These are phyloP conservation scores for Podila horticola DNA, from an alignment of 192 early-diverging fungal genomes.

Conservation along the genomic window DNA sequence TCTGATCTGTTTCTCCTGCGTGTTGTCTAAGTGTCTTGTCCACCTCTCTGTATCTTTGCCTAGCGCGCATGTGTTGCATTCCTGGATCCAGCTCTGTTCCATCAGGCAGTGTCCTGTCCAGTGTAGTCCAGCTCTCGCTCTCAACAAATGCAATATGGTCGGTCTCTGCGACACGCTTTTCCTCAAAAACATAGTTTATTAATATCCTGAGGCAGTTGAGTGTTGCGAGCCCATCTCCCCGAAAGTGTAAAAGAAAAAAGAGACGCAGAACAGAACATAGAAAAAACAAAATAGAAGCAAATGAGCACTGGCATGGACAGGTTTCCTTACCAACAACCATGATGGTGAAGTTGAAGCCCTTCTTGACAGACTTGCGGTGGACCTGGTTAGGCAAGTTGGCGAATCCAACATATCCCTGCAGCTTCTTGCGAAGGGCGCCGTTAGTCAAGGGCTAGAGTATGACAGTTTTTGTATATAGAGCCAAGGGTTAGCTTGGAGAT, in stretches of 20 bases:
- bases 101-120: too few species aligned
- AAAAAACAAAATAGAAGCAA: not conserved
- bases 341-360: slow-evolving; percentile 94
- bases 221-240: slow-evolving; percentile 47
- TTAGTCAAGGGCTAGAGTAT: slow-evolving; percentile 25
- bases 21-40: too few species aligned
- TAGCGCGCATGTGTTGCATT: too few species aligned
- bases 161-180: not conserved
- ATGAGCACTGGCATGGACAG: not conserved
- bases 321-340: slow-evolving; percentile 91
- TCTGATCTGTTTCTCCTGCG: too few species aligned
- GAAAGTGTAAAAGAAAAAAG: slow-evolving; percentile 4
- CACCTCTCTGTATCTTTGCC: too few species aligned
- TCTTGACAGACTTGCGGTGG: slow-evolving; percentile 92
- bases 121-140: too few species aligned
- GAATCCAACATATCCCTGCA: slow-evolving; percentile 81
- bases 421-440: slow-evolving; percentile 52
- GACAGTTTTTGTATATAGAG: too few species aligned
- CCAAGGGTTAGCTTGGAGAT: not conserved
- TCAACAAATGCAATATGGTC: too few species aligned
- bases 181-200: slow-evolving; percentile 25
- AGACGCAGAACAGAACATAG: slow-evolving; percentile 6
- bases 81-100: too few species aligned
- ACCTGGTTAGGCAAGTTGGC: slow-evolving; percentile 96
- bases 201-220: slow-evolving; percentile 18